Evolutionary conservation across 345 rosid species (phyloP).

Genomic region (Kernera saxatilis): DNA sequence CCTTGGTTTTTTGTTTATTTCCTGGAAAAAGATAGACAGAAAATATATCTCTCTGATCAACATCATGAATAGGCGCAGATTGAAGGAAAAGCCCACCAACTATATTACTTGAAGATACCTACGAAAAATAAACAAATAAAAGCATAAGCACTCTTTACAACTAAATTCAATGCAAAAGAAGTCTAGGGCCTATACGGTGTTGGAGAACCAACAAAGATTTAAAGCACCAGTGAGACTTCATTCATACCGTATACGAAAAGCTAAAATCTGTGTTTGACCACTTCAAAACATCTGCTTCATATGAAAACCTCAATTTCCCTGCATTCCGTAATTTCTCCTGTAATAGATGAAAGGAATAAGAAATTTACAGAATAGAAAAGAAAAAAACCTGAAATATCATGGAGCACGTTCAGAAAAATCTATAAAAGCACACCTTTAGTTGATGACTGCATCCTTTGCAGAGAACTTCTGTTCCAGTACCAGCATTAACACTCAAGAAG

Average conservation of each 20-base stretch:
- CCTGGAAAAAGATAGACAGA: slow-evolving; percentile 72
- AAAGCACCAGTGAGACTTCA: slow-evolving; percentile 19
- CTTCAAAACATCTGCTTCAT: slow-evolving; percentile 78
- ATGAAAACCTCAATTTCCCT: slow-evolving; percentile 54
- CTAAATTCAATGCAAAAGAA: slow-evolving; percentile 2
- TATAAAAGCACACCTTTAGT: slow-evolving; percentile 55
- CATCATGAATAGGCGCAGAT: slow-evolving; percentile 60
- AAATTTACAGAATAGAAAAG: background rate
- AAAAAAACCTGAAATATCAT: background rate
- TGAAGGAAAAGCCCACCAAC: slow-evolving; percentile 76
- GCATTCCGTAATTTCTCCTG: slow-evolving; percentile 61
- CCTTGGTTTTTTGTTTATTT: slow-evolving; percentile 51
- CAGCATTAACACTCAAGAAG: slow-evolving; percentile 58
- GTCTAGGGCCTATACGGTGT: slow-evolving; percentile 3
- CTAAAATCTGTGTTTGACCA: slow-evolving; percentile 73
- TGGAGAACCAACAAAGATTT: background rate
- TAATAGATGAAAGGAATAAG: background rate
- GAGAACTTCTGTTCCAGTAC: slow-evolving; percentile 56
- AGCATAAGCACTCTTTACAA: background rate
- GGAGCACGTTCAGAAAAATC: background rate
- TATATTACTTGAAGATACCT: slow-evolving; percentile 59
- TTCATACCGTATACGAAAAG: slow-evolving; percentile 66
- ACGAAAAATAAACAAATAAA: background rate
- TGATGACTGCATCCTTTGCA: slow-evolving; percentile 75
- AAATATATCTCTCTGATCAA: slow-evolving; percentile 82